phyloP scores from a whole-genome alignment of 805 yeast species.

The Torulaspora gathmanii region DNA sequence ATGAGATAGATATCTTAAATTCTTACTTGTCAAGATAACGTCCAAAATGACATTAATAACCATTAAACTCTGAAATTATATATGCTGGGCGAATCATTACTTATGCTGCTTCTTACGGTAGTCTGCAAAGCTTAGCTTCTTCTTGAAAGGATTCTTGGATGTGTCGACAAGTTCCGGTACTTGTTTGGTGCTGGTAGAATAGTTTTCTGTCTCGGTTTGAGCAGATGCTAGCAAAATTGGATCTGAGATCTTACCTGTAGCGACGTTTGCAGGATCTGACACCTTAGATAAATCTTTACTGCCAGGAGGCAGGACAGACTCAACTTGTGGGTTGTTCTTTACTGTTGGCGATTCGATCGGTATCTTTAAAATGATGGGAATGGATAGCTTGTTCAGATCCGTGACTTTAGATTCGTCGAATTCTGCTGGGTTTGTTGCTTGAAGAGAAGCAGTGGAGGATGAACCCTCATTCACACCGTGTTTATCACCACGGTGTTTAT shows the following conservation, averaged over 20 bases:
- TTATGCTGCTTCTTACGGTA: slow-evolving; percentile 31
- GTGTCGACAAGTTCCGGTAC: slow-evolving; percentile 9
- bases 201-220: slow-evolving; percentile 5
- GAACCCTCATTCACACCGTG: neutral
- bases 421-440: slow-evolving; percentile 11
- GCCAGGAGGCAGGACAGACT: neutral
- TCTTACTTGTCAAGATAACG: neutral
- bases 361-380: slow-evolving; percentile 22
- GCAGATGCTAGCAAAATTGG: neutral
- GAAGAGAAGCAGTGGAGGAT: neutral
- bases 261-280: neutral
- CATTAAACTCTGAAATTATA: neutral
- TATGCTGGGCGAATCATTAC: neutral
- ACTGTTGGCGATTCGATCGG: slow-evolving; percentile 1
- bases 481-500: neutral
- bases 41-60: neutral
- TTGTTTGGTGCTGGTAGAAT: slow-evolving; percentile 5
- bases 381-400: slow-evolving; percentile 23
- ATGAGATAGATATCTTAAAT: neutral
- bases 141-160: slow-evolving; percentile 18
- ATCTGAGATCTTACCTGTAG: neutral
- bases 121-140: slow-evolving; percentile 38
- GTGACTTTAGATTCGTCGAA: slow-evolving; percentile 26
- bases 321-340: neutral
- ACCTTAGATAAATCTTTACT: no score